These are phyloP conservation scores for Hondaea fermentalgiana DNA, from an alignment of 108 stramenopile genomes.

Conservation along the genomic window DNA sequence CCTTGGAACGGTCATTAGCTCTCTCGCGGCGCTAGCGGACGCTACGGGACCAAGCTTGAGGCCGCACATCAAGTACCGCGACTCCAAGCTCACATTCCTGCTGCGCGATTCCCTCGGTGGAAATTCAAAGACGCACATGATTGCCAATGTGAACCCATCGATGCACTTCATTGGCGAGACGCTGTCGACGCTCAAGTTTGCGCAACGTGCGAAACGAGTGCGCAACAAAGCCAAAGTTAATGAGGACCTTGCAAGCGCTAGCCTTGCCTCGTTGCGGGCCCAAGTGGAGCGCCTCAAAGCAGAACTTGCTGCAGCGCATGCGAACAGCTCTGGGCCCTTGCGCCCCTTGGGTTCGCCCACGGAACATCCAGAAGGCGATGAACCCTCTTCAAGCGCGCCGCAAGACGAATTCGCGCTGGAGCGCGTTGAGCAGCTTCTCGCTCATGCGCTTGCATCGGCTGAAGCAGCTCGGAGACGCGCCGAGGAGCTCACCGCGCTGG, in stretches of 20 bases:
- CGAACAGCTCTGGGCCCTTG: neutral
- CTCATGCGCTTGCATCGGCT: neutral
- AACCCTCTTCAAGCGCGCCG: neutral
- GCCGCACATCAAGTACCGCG: constrained; percentile 24
- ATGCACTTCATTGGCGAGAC: constrained; percentile 22
- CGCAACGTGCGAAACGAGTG: constrained; percentile 28
- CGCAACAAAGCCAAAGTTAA: constrained; percentile 27
- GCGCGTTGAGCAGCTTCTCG: neutral
- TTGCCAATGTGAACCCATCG: constrained; percentile 15
- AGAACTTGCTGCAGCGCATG: neutral
- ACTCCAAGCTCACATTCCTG: constrained; percentile 27
- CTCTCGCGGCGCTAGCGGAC: constrained; percentile 44
- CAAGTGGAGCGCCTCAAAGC: neutral
- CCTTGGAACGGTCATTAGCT: constrained; percentile 62
- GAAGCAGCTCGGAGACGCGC: neutral
- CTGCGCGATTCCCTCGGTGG: constrained; percentile 19
- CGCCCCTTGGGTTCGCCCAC: neutral
- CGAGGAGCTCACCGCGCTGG: neutral
- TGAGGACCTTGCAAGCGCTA: constrained; percentile 10
- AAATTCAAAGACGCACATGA: constrained; percentile 19
- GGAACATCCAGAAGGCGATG: too few relatives aligned
- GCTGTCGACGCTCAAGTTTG: constrained; percentile 41
- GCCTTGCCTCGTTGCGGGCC: neutral
- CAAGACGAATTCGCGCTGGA: neutral
- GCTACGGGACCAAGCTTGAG: constrained; percentile 15